Conservation (phyloP, 768 basidiomycete species). For the Russula sp. region DNA sequence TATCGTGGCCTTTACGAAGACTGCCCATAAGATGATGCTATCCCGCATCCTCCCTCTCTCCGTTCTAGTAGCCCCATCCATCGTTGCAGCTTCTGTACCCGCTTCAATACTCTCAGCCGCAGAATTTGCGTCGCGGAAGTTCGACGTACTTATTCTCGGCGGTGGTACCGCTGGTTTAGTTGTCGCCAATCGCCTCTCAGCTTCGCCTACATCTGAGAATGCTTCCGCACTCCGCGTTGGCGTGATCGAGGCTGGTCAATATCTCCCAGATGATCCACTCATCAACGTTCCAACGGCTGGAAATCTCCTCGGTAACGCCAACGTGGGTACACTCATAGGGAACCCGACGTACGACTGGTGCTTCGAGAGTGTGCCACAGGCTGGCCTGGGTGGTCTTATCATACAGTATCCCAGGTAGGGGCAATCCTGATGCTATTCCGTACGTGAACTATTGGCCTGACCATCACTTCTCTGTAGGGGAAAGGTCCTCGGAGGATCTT, state of each 20-base stretch:
- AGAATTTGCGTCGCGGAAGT: conserved; percentile 13
- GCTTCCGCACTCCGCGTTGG: conserved; percentile 16
- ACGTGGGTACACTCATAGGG: conserved; percentile 16
- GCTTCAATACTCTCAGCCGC: conserved; percentile 7
- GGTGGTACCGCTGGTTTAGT: conserved; percentile 20
- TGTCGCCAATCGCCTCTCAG: conserved; percentile 19
- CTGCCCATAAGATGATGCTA: neutral
- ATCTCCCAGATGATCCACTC: conserved; percentile 17
- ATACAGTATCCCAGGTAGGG: conserved; percentile 17
- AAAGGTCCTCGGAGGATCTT: conserved; percentile 20
- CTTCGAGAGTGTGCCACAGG: conserved; percentile 17
- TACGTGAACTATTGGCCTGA: neutral
- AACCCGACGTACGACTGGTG: conserved; percentile 20
- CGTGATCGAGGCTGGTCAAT: conserved; percentile 18
- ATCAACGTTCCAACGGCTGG: conserved; percentile 20
- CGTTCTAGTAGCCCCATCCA: neutral
- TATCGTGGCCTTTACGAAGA: neutral
- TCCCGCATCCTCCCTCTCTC: neutral
- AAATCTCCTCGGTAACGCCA: conserved; percentile 17
- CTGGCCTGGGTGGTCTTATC: conserved; percentile 13
- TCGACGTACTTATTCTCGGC: conserved; percentile 16
- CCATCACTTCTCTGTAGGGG: neutral
- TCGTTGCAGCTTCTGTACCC: neutral
- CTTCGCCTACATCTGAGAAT: conserved; percentile 2
- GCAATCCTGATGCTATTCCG: neutral